These are phyloP conservation scores for Boletus rubescentipes DNA, from an alignment of 768 basidiomycete genomes.

Conservation along the genomic window DNA sequence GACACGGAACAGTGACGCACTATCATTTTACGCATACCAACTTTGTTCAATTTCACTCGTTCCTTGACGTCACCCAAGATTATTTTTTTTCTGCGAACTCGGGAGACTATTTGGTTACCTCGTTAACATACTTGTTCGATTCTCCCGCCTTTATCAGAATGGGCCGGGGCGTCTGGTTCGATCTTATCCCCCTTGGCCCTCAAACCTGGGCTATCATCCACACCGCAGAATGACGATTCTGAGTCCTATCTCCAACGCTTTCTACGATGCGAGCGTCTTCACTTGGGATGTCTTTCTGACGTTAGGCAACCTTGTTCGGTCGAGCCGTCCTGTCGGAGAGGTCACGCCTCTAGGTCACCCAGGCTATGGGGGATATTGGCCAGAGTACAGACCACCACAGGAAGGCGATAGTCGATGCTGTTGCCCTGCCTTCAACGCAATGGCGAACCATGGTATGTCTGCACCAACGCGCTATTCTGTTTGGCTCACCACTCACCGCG, in stretches of 20 bases:
- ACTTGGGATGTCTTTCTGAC: conserved; percentile 16
- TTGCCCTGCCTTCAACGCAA: conserved; percentile 72
- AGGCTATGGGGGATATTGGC: conserved; percentile 64
- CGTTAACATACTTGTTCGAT: not conserved
- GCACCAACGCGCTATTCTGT: conserved; percentile 40
- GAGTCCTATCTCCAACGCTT: not conserved
- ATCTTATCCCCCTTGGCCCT: not conserved
- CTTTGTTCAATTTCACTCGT: not conserved
- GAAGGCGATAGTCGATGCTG: conserved; percentile 66
- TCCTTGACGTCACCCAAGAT: not conserved
- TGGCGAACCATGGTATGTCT: conserved; percentile 74
- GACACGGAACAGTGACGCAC: not conserved
- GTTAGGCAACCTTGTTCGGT: conserved; percentile 12
- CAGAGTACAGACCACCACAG: conserved; percentile 56
- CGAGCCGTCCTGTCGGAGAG: conserved; percentile 42
- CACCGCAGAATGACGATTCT: conserved; percentile 11
- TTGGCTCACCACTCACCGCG: not conserved
- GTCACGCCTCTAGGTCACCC: conserved; percentile 53
- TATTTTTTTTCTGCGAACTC: not conserved
- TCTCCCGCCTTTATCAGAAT: conserved; percentile 5
- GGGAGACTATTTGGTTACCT: not conserved
- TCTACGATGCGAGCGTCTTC: not conserved
- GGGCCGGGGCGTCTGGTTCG: not conserved
- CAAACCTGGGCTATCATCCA: not conserved
- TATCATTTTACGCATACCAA: not conserved